Percentiles rank a stretch among this genome's conserved stretches.
Evolutionary conservation across 2,329 filamentous ascomycete genomes (phyloP).

Genomic region (Periconia macrospinosa): DNA sequence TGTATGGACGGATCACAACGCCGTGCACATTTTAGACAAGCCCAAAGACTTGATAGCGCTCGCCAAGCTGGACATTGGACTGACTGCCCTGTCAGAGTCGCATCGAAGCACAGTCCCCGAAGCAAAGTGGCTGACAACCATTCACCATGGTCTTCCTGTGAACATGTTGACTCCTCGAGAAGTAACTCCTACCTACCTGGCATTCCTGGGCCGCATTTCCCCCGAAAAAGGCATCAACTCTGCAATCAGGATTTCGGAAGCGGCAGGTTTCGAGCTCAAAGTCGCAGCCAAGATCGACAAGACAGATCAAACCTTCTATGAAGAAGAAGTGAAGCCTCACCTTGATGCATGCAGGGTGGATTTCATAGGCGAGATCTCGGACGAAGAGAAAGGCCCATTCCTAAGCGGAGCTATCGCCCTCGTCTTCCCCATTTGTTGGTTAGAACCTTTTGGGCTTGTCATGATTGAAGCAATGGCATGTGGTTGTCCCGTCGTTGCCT

Average conservation of each 20-base stretch:
- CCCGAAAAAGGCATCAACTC: not conserved
- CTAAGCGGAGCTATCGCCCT: not conserved
- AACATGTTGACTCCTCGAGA: not conserved
- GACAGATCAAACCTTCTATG: not conserved
- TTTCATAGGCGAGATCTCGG: not conserved
- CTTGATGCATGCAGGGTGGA: not conserved
- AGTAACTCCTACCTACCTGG: not conserved
- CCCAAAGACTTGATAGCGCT: not conserved
- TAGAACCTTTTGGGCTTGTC: not conserved
- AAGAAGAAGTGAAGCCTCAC: not conserved
- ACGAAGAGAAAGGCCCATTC: not conserved
- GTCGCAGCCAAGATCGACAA: not conserved
- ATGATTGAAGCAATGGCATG: not conserved
- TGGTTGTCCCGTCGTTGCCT: not conserved
- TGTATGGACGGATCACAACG: not conserved
- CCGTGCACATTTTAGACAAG: not conserved
- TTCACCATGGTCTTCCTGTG: not conserved
- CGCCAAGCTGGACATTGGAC: not conserved
- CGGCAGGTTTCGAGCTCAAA: not conserved
- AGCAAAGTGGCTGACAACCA: not conserved
- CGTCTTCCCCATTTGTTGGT: not conserved
- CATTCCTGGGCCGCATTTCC: not conserved
- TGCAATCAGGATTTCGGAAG: not conserved
- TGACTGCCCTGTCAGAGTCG: not conserved
- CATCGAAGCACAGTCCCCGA: not conserved